Conservation (phyloP, 2,329 filamentous ascomycete genomes). For the Plenodomus tracheiphilus region DNA sequence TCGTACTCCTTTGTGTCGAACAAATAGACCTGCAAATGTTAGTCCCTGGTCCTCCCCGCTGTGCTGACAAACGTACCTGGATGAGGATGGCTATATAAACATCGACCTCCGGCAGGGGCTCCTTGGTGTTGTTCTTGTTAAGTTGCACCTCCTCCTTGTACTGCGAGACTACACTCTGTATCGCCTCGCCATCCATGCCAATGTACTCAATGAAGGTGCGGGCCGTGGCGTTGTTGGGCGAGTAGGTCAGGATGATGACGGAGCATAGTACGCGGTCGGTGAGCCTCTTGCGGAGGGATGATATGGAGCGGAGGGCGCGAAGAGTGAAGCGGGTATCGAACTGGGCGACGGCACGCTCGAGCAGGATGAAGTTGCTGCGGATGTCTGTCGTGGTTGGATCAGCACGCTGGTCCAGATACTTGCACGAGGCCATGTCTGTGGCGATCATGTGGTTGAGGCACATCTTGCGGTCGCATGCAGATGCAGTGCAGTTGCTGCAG, state of each 20-base stretch:
- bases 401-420: slow-evolving; percentile 35
- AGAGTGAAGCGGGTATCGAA: slow-evolving; percentile 97
- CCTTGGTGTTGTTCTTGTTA: slow-evolving; percentile 69
- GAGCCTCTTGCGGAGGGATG: slow-evolving; percentile 89
- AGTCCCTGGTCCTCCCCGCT: slow-evolving; percentile 5
- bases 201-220: slow-evolving; percentile 72
- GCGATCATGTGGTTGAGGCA: slow-evolving; percentile 36
- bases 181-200: slow-evolving; percentile 66
- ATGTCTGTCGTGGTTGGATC: slow-evolving; percentile 68
- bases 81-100: slow-evolving; percentile 81
- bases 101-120: slow-evolving; percentile 83
- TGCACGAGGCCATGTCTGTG: slow-evolving; percentile 30
- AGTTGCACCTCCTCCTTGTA: slow-evolving; percentile 67
- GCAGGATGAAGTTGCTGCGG: slow-evolving; percentile 86
- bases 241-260: slow-evolving; percentile 80
- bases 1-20: slow-evolving; percentile 83
- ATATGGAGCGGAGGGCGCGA: slow-evolving; percentile 91
- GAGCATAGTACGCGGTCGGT: slow-evolving; percentile 79
- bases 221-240: slow-evolving; percentile 66
- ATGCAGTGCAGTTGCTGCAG: slow-evolving; percentile 23
- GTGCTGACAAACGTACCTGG: slow-evolving; percentile 35
- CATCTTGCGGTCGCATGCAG: slow-evolving; percentile 28
- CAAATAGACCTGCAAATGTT: slow-evolving; percentile 71
- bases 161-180: slow-evolving; percentile 55
- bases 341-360: slow-evolving; percentile 87